A percentile compares a stretch with the other conserved stretches of the same genome.
Conservation (phyloP, 176 grass and related monocot species). For the Phragmites australis region DNA sequence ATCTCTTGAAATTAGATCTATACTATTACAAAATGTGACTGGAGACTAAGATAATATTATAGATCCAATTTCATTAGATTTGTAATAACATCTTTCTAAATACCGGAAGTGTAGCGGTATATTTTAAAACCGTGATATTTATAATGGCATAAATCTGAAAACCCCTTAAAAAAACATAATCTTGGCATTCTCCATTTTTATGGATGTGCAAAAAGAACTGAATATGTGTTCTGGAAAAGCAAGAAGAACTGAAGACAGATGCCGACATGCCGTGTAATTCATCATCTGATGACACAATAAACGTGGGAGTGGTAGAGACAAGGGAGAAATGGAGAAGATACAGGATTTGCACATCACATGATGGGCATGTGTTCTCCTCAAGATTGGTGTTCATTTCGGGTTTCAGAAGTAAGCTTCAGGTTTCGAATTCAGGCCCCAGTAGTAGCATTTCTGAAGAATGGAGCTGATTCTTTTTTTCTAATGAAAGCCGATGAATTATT, state of each 20-base stretch:
- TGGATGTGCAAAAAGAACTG: background rate
- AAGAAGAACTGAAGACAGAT: too few relatives aligned
- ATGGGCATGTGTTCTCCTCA: constrained; percentile 1
- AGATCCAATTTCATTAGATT: too few relatives aligned
- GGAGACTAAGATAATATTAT: too few relatives aligned
- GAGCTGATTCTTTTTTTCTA: background rate
- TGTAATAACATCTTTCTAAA: too few relatives aligned
- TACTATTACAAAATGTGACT: too few relatives aligned
- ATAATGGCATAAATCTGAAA: too few relatives aligned
- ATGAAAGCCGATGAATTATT: too few relatives aligned
- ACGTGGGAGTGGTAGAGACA: background rate
- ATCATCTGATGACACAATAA: background rate
- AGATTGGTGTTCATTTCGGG: background rate
- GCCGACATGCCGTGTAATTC: background rate
- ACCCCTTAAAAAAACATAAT: too few relatives aligned
- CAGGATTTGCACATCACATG: constrained; percentile 36
- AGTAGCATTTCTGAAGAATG: background rate
- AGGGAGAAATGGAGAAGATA: background rate
- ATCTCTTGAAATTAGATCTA: too few relatives aligned
- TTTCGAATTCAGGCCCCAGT: background rate
- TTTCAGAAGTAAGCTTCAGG: background rate
- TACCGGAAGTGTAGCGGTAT: too few relatives aligned
- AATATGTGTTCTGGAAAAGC: too few relatives aligned
- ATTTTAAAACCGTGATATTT: too few relatives aligned
- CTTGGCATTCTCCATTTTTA: background rate